These are phyloP conservation scores for Aureobasidium sp. DNA, from an alignment of 2,329 filamentous ascomycete species.

Conservation along the genomic window DNA sequence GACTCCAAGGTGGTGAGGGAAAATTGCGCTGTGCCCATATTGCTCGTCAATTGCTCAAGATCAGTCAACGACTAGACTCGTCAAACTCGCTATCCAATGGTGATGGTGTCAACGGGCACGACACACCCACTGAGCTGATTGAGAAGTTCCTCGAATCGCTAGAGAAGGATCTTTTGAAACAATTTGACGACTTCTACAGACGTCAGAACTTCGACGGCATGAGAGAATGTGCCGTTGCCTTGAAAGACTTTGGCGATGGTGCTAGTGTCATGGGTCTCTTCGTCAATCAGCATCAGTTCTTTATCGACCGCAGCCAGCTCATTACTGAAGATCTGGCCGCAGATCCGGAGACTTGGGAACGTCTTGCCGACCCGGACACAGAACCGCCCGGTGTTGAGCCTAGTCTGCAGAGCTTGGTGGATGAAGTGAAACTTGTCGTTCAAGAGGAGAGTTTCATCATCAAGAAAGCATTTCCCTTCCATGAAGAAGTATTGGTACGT, in stretches of 20 bases:
- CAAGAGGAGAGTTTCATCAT: constrained; percentile 97
- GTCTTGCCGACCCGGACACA: constrained; percentile 85
- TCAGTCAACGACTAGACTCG: constrained; percentile 84
- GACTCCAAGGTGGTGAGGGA: constrained; percentile 78
- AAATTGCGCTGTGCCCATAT: constrained; percentile 94
- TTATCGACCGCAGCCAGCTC: constrained; percentile 90
- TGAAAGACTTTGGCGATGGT: constrained; percentile 93
- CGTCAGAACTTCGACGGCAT: constrained; percentile 96
- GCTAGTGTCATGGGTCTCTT: constrained; percentile 92
- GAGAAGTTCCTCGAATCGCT: constrained; percentile 95
- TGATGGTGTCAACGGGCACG: constrained; percentile 25
- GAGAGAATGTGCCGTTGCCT: constrained; percentile 90
- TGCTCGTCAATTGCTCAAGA: constrained; percentile 84
- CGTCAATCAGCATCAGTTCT: constrained; percentile 98
- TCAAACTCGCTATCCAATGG: neutral
- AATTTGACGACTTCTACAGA: constrained; percentile 96
- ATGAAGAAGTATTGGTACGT: constrained; percentile 85
- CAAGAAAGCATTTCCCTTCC: constrained; percentile 90
- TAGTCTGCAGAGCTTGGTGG: constrained; percentile 82
- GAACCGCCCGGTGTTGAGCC: constrained; percentile 88
- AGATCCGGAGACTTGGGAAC: constrained; percentile 74
- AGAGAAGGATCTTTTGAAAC: constrained; percentile 89
- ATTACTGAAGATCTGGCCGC: constrained; percentile 76
- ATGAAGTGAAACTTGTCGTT: constrained; percentile 91
- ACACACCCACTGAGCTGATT: constrained; percentile 59